A percentile compares a stretch with the other conserved stretches of the same genome.
Evolutionary conservation across 1,284 basidiomycete species (phyloP).

Genomic region (Ustilago bromivora): DNA sequence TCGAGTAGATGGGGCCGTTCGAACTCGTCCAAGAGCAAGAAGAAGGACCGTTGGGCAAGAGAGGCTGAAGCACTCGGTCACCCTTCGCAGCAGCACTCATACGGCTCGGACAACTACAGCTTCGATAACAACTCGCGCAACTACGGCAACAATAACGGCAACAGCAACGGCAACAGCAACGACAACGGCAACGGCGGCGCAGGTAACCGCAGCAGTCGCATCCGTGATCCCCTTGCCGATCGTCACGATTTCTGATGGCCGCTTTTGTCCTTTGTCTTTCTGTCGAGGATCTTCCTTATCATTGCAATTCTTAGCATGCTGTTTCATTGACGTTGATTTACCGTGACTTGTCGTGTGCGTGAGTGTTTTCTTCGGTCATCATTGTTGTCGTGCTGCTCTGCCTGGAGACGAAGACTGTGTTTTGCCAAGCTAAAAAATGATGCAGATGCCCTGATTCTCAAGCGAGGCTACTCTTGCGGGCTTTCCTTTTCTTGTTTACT

Average conservation of each 20-base stretch:
- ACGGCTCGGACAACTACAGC: slow-evolving; percentile 39
- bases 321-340: neutral
- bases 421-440: too few relatives aligned
- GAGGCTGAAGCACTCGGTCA: slow-evolving; percentile 48
- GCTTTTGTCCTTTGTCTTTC: neutral
- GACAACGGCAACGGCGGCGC: slow-evolving; percentile 4
- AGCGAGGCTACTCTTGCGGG: too few relatives aligned
- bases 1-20: slow-evolving; percentile 37
- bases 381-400: too few relatives aligned
- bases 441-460: too few relatives aligned
- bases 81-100: slow-evolving; percentile 28
- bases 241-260: slow-evolving; percentile 49
- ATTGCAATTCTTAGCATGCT: neutral
- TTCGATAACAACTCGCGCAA: slow-evolving; percentile 30
- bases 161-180: slow-evolving; percentile 1
- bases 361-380: too few relatives aligned
- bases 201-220: slow-evolving; percentile 35
- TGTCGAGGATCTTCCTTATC: neutral
- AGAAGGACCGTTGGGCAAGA: slow-evolving; percentile 55
- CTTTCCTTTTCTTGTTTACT: too few relatives aligned
- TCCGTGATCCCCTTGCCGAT: slow-evolving; percentile 46
- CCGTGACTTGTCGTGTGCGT: neutral
- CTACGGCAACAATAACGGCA: slow-evolving; percentile 1
- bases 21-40: slow-evolving; percentile 41
- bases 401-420: too few relatives aligned